Base-by-base conservation (phyloP, 1,139 yeast genomes). In the Yamadazyma mexicana region DNA sequence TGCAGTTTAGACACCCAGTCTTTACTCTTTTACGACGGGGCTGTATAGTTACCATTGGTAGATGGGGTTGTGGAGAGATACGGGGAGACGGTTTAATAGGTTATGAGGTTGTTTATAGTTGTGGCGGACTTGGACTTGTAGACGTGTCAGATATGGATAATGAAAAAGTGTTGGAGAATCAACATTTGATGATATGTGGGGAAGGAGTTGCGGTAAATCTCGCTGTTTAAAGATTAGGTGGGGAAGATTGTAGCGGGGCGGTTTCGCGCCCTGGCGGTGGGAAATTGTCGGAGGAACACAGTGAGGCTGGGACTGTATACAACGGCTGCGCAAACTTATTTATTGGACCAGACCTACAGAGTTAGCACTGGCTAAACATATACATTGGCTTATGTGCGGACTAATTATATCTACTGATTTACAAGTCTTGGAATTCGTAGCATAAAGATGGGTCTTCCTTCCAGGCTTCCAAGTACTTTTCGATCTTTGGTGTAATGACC, bases 1-100 rank as follows among this genome's bases (percentile, higher is more conserved):
- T 54, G 46, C 77, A 71, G 12, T 70, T 67, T 7, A 69, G 52
- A 50, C 77, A 71, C 1, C 77, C 77, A 1, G 75, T 70, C 42
- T 72, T 58, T 9, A 66, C 68, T 45, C 77, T 52, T 43, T 54
- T 59, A 52, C 35, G 51, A 48, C 32, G 54, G 31, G 28, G 18
- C 6, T 18, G n/a, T 9, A n/a, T 22, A 12, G 31, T 16, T 16
- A 5, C 8, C 29, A 30, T 30, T 16, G n/a, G 16, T 7, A n/a
- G n/a, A n/a, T n/a, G n/a, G 34, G 25, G n/a, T 9, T 16, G 26
- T 31, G 34, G 33, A 16, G 20, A 15, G 14, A 17, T 6, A 27
- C 9, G 8, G 31, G 31, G 31, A 9, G 31, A 9, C 15, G 16
- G 15, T n/a, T n/a, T n/a, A 20, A 20, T 20, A 20, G 5, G 22